A percentile compares a stretch with the other conserved stretches of the same genome.
phyloP scores from a whole-genome alignment of 176 grass and related monocot species.

The Chrysopogon serrulatus region DNA sequence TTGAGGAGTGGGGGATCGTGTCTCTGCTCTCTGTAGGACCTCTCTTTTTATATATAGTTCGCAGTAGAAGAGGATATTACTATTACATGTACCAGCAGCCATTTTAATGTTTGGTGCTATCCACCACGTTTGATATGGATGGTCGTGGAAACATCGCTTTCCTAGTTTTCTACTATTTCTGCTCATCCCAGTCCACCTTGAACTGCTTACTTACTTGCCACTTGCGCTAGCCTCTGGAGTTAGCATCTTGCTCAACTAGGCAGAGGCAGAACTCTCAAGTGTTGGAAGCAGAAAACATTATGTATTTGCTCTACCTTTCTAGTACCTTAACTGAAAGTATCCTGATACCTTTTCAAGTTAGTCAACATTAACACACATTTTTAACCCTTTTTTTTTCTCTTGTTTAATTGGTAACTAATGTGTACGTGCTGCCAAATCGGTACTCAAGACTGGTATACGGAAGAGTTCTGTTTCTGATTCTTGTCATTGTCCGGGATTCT shows the following conservation, averaged over 20 bases:
- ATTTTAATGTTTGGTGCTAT: neutral
- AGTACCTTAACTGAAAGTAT: neutral
- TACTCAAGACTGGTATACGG: neutral
- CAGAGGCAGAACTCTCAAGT: neutral
- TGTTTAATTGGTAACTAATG: neutral
- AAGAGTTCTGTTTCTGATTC: neutral
- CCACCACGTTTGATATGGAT: neutral
- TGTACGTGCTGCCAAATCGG: neutral
- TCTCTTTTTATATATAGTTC: too few relatives aligned
- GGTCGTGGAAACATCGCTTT: neutral
- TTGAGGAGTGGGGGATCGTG: neutral
- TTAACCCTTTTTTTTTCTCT: neutral
- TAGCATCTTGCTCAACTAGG: neutral
- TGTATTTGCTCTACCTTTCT: neutral
- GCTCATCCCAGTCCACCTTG: neutral
- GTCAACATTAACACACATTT: neutral
- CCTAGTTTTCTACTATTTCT: neutral
- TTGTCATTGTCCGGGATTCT: neutral
- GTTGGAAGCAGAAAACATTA: neutral
- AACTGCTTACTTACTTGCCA: neutral
- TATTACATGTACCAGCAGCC: neutral
- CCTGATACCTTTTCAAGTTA: neutral
- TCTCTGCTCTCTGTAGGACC: neutral
- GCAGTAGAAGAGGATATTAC: neutral
- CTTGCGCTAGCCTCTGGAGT: neutral